These are phyloP conservation scores for Ceratopteris richardii DNA, from an alignment of 75 land plant genomes.

Conservation along the genomic window DNA sequence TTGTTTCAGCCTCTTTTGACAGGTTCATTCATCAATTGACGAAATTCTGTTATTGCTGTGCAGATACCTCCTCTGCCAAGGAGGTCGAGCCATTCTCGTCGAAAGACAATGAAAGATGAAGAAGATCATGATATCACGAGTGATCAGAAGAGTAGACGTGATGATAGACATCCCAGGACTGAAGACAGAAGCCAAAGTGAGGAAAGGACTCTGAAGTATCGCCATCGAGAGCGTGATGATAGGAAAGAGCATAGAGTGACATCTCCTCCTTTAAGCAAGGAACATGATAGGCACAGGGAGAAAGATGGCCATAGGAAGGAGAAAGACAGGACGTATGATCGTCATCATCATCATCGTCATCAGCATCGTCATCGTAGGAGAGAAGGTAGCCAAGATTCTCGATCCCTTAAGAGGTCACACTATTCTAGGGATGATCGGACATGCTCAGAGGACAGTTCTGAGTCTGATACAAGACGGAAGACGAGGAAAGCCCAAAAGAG, in stretches of 20 bases:
- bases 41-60: neutral
- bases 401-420: neutral
- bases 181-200: too few species aligned
- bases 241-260: neutral
- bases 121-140: neutral
- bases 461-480: neutral
- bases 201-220: too few species aligned
- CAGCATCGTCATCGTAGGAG: neutral
- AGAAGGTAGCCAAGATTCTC: neutral
- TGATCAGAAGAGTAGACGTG: slow-evolving; percentile 2
- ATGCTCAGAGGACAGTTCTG: neutral
- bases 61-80: slow-evolving; percentile 14
- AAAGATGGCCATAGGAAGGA: neutral
- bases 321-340: neutral
- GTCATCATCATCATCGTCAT: neutral
- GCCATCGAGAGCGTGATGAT: neutral
- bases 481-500: neutral
- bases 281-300: neutral
- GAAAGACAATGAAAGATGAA: slow-evolving; percentile 1
- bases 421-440: neutral
- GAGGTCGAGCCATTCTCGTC: neutral
- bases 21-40: neutral
- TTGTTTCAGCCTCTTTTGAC: neutral
- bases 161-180: neutral
- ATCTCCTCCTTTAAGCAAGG: neutral